Evolutionary conservation across 2,329 filamentous ascomycete species (phyloP).

Genomic region (Colletotrichum sp.): DNA sequence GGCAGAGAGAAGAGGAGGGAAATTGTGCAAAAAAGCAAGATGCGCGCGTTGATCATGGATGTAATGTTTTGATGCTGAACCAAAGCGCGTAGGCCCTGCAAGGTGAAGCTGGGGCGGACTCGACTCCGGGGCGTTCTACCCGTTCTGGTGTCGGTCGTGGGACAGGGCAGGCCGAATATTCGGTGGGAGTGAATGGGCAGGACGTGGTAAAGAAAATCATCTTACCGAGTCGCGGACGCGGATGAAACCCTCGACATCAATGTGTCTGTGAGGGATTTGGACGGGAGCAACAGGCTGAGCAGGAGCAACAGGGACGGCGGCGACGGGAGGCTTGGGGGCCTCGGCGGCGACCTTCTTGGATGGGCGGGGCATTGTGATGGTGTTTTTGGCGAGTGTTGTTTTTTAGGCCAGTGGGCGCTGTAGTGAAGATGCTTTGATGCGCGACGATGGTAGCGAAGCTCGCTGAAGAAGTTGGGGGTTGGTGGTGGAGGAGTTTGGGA

Average conservation of each 20-base stretch:
- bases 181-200: neutral
- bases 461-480: constrained; percentile 22
- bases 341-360: constrained; percentile 47
- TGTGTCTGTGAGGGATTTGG: constrained; percentile 35
- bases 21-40: neutral
- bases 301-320: constrained; percentile 35
- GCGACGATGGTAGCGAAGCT: constrained; percentile 1
- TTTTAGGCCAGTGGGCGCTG: constrained; percentile 12
- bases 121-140: neutral
- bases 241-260: constrained; percentile 78
- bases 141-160: neutral
- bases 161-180: neutral
- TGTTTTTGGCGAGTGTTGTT: constrained; percentile 13
- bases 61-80: neutral
- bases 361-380: constrained; percentile 48
- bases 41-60: neutral
- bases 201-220: neutral
- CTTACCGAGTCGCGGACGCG: constrained; percentile 84
- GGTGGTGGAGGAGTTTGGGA: constrained; percentile 29
- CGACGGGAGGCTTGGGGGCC: constrained; percentile 38
- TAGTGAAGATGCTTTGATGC: constrained; percentile 12
- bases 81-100: constrained; percentile 8
- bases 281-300: constrained; percentile 33
- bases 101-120: neutral
- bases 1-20: neutral